Conservation (phyloP, 1,284 basidiomycete species). For the Fomitopsis pinicola region DNA sequence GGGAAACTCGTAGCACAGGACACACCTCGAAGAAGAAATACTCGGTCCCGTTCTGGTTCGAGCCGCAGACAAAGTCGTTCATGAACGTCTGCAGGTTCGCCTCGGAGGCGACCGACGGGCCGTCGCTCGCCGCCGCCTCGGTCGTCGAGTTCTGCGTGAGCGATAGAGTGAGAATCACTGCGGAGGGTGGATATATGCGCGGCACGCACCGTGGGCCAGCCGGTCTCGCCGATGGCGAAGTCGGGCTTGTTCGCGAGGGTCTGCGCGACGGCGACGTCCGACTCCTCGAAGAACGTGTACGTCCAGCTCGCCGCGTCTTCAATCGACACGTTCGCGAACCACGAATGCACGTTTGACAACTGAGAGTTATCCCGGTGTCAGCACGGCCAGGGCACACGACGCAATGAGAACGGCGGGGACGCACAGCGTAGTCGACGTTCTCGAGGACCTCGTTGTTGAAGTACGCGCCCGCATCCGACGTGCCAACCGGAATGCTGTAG, state of each 20-base stretch:
- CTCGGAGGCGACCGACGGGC: constrained; percentile 63
- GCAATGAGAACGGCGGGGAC: constrained; percentile 16
- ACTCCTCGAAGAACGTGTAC: constrained; percentile 50
- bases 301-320: constrained; percentile 70
- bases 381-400: no score
- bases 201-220: constrained; percentile 78
- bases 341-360: constrained; percentile 80
- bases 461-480: constrained; percentile 85
- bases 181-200: not conserved
- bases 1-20: constrained; percentile 3
- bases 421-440: constrained; percentile 73
- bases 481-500: constrained; percentile 75
- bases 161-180: not conserved
- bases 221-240: constrained; percentile 89
- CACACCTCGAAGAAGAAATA: constrained; percentile 83
- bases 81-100: constrained; percentile 70
- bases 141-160: constrained; percentile 51
- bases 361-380: constrained; percentile 4
- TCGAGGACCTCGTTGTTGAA: constrained; percentile 72
- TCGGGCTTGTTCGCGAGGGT: constrained; percentile 62
- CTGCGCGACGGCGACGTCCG: constrained; percentile 49
- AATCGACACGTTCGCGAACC: constrained; percentile 75
- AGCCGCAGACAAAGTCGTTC: constrained; percentile 83
- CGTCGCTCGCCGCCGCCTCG: constrained; percentile 52
- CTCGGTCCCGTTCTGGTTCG: constrained; percentile 75